Conservation (phyloP, 1,139 yeast species). For the Wickerhamiella infanticola region DNA sequence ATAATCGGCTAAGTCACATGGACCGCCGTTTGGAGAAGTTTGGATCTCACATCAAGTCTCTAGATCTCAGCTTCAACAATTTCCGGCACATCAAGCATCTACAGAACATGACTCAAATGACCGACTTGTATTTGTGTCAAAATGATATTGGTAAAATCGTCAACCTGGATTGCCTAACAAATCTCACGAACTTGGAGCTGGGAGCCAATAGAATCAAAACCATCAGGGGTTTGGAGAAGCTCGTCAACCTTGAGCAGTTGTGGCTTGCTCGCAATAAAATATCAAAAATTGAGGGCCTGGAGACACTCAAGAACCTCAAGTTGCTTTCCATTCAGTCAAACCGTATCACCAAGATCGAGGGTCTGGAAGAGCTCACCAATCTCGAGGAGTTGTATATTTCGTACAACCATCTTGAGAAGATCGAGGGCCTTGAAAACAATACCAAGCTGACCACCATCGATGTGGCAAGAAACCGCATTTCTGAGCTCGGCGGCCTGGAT, state of each 20-base stretch:
- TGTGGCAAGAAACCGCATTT: slow-evolving; percentile 57
- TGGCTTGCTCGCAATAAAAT: slow-evolving; percentile 93
- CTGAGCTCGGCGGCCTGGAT: slow-evolving; percentile 44
- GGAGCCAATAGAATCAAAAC: slow-evolving; percentile 75
- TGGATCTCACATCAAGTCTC: slow-evolving; percentile 33
- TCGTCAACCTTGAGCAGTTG: slow-evolving; percentile 49
- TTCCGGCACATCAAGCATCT: slow-evolving; percentile 76
- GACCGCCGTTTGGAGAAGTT: slow-evolving; percentile 44
- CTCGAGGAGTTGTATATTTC: slow-evolving; percentile 81
- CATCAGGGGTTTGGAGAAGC: slow-evolving; percentile 41
- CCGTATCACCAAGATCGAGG: slow-evolving; percentile 63
- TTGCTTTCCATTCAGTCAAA: slow-evolving; percentile 84
- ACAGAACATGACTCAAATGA: slow-evolving; percentile 44
- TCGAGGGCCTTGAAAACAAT: slow-evolving; percentile 63
- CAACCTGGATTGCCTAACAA: slow-evolving; percentile 41
- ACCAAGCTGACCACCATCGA: slow-evolving; percentile 59
- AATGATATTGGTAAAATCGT: slow-evolving; percentile 67
- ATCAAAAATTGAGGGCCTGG: slow-evolving; percentile 45
- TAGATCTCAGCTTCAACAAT: slow-evolving; percentile 85
- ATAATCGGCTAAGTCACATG: slow-evolving; percentile 79
- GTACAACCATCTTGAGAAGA: slow-evolving; percentile 60
- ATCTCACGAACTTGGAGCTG: slow-evolving; percentile 62
- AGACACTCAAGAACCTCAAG: slow-evolving; percentile 44
- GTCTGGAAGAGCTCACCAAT: slow-evolving; percentile 52
- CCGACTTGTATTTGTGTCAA: slow-evolving; percentile 71